Percentiles rank a stretch among this genome's conserved stretches.
These are phyloP conservation scores for Acacia crassicarpa DNA, from an alignment of 306 rosid genomes.

Conservation along the genomic window DNA sequence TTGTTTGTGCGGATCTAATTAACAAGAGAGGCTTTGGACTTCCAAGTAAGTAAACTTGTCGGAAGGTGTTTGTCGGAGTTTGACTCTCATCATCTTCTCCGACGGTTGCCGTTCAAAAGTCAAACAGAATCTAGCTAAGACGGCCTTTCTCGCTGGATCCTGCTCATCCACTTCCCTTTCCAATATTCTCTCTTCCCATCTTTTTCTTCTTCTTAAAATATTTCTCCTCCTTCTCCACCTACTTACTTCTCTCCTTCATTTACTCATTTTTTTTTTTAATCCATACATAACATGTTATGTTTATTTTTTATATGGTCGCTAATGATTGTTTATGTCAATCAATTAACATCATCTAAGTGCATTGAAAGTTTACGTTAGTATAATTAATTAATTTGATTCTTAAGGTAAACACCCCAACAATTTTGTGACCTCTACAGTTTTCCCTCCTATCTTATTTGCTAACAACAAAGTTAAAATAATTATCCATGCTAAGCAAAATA, in stretches of 20 bases:
- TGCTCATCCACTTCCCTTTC: neutral
- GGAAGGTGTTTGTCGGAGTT: neutral
- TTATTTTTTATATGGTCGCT: neutral
- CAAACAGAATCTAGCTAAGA: neutral
- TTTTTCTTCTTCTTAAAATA: neutral
- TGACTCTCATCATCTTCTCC: neutral
- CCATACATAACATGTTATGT: neutral
- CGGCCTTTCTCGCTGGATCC: neutral
- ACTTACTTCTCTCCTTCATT: neutral
- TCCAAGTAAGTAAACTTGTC: neutral
- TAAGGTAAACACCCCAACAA: neutral
- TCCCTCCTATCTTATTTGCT: too few relatives aligned
- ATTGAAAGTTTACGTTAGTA: neutral
- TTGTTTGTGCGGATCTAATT: too few relatives aligned
- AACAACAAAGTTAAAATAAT: too few relatives aligned
- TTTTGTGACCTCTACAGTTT: neutral
- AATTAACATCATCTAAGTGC: neutral
- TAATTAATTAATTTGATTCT: neutral
- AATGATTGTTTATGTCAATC: neutral
- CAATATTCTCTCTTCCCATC: neutral
- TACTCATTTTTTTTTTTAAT: neutral
- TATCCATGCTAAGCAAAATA: too few relatives aligned
- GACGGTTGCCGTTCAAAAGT: constrained; percentile 12
- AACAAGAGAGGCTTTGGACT: neutral
- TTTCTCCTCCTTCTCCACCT: neutral